Evolutionary conservation across 495 filamentous ascomycete species (phyloP).

Genomic region (Lepidopterella palustris): DNA sequence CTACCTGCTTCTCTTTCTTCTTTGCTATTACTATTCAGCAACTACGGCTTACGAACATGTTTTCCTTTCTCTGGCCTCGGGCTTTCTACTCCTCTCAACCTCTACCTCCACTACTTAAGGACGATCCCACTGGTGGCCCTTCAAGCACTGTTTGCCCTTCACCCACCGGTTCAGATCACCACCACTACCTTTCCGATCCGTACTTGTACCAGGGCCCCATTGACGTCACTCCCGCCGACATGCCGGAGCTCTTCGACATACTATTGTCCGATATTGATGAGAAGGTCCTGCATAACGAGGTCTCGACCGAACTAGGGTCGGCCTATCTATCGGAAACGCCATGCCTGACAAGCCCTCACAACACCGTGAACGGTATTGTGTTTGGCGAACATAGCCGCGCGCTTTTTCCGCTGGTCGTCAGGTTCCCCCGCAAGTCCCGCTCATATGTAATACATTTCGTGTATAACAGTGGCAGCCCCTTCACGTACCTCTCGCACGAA

Average conservation of each 20-base stretch:
- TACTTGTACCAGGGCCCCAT: neutral
- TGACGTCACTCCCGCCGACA: neutral
- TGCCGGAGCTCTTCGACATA: neutral
- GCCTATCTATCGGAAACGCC: no score
- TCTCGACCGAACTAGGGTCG: no score
- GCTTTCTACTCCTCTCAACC: neutral
- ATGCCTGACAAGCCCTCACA: no score
- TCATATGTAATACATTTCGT: neutral
- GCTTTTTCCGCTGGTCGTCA: neutral
- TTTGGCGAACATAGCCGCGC: neutral
- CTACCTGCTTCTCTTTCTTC: no score
- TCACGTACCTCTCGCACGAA: neutral
- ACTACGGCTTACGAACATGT: no score
- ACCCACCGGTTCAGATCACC: neutral
- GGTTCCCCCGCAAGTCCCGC: neutral
- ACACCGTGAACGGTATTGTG: neutral
- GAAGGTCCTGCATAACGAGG: neutral
- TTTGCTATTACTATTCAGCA: neutral
- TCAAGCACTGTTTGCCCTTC: neutral
- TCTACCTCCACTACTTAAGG: neutral
- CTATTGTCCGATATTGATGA: neutral
- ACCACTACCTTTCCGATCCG: neutral
- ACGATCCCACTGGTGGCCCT: neutral
- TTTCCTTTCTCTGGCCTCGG: no score
- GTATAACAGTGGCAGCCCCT: neutral